phyloP scores from a whole-genome alignment of 257 asterid genomes.

The Primulina eburnea region DNA sequence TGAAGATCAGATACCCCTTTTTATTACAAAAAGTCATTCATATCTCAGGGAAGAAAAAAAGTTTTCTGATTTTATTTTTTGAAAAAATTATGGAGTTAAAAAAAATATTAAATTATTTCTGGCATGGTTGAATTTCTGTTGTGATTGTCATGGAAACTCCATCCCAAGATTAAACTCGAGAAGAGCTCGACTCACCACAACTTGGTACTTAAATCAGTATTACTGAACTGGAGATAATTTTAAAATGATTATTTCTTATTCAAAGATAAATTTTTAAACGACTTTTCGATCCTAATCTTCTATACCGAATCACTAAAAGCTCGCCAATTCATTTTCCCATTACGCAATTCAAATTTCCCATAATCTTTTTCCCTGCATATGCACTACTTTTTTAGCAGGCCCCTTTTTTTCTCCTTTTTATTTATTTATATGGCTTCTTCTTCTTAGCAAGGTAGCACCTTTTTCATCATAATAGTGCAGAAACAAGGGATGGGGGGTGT shows the following conservation, averaged over 20 bases:
- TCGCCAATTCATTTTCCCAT: neutral
- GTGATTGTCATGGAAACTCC: neutral
- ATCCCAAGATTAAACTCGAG: neutral
- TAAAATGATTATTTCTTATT: neutral
- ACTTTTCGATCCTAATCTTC: neutral
- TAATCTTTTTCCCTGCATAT: neutral
- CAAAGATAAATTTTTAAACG: neutral
- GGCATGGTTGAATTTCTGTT: neutral
- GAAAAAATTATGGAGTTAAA: too few relatives aligned
- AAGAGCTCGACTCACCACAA: neutral
- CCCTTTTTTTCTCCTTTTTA: conserved; percentile 14
- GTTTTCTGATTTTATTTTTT: too few relatives aligned
- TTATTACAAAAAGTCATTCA: too few relatives aligned
- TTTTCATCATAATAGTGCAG: conserved; percentile 21
- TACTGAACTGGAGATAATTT: neutral
- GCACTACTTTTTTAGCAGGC: conserved; percentile 26
- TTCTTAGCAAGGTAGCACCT: conserved; percentile 17
- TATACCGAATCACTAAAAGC: neutral
- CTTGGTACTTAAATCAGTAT: neutral
- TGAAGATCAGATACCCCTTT: too few relatives aligned
- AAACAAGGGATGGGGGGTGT: conserved; percentile 49
- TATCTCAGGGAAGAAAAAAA: too few relatives aligned
- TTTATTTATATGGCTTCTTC: conserved; percentile 36
- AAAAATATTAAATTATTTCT: too few relatives aligned
- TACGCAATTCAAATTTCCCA: neutral